A percentile compares a stretch with the other conserved stretches of the same genome.
Conservation (phyloP, 305 asterid genomes). For the Coffea humblotiana region DNA sequence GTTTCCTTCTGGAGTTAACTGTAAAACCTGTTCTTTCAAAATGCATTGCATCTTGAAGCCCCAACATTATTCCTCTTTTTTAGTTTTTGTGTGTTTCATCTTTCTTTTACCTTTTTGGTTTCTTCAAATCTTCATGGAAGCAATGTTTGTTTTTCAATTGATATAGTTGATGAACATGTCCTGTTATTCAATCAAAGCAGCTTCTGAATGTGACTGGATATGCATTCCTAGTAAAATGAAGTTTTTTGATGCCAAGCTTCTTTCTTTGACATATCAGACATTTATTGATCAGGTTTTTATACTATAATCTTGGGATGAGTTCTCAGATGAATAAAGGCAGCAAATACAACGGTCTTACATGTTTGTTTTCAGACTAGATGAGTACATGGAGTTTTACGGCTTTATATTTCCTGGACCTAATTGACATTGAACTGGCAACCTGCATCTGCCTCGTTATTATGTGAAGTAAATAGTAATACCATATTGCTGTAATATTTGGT, state of each 20-base stretch:
- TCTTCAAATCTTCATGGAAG: background rate
- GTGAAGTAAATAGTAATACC: background rate
- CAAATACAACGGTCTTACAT: background rate
- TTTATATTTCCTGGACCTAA: background rate
- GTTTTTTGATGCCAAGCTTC: background rate
- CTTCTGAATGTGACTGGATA: background rate
- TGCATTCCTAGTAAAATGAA: background rate
- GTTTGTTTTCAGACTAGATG: background rate
- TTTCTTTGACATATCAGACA: background rate
- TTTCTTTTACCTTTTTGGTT: background rate
- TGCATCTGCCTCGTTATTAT: background rate
- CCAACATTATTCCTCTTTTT: background rate
- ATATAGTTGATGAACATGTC: background rate
- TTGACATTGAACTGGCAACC: background rate
- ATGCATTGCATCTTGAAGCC: background rate
- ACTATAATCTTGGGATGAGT: background rate
- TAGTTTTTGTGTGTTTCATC: background rate
- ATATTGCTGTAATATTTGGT: background rate
- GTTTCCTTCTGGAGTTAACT: no score
- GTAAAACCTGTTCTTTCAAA: background rate
- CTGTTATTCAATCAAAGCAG: background rate
- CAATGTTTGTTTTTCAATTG: background rate
- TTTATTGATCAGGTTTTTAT: background rate
- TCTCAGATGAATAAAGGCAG: background rate
- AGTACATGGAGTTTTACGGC: background rate